Evolutionary conservation across 2,329 filamentous ascomycete species (phyloP), one percentile per base, ranked within the genome.

Genomic region (Aureobasidium sp.): DNA sequence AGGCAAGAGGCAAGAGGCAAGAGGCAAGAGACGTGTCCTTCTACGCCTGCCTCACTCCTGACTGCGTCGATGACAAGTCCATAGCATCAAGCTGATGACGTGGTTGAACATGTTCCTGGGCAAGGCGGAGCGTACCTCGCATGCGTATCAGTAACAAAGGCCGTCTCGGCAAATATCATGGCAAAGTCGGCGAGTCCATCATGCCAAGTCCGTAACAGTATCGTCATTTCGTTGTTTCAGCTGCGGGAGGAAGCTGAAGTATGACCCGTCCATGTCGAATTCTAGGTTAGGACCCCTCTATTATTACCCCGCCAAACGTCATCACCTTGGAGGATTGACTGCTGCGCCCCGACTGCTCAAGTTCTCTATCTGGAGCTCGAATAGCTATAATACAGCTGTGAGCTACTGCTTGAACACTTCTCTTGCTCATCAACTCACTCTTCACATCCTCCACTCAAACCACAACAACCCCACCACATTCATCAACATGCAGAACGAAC

Each of bases 401-500:
- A 27, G 51, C 33, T 55, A n/a, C 51, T 2, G 33, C 15, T 29
- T 7, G 20, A 53, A 36, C 20, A 36, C 23, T 20, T 16, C 40
- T 36, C n/a, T 48, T 27, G 16, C 20, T 31, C 27, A 51, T 50
- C 33, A 42, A 50, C 33, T 42, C 16, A 29, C 27, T 45, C 36
- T 43, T 61, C 15, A 40, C 43, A 23, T 29, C 9, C 29, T 43
- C 42, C 27, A 48, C 43, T 27, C 25, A 38, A 48, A 50, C 43
- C 23, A 38, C 33, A 20, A 31, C 47, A 10, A 23, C 20, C 29
- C 54, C 15, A 40, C 36, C 58, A 40, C 23, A 42, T 40, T 31
- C 13, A 42, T 50, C 27, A 45, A 50, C 16, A 67, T 67, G 66
- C 63, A 67, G 63, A 75, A 74, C 74, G 70, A 78, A 43, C 67